Percentiles rank a stretch among this genome's conserved stretches.
These are phyloP conservation scores for Cladosporium sp. DNA, from an alignment of 2,329 filamentous ascomycete species.

Conservation along the genomic window DNA sequence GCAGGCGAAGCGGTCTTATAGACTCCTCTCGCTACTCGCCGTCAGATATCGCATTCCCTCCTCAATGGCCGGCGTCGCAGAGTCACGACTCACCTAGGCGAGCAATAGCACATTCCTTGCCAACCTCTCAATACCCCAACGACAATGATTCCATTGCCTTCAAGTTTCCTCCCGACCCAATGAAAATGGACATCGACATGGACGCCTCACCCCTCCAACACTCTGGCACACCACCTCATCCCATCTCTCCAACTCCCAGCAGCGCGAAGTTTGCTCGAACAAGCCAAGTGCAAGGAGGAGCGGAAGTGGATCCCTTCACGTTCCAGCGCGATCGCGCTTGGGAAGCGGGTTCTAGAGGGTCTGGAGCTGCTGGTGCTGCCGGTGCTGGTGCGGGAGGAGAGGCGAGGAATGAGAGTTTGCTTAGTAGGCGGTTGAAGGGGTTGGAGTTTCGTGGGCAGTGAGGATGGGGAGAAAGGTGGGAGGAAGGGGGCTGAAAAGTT, in stretches of 20 bases:
- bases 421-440: constrained; percentile 64
- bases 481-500: too few relatives aligned
- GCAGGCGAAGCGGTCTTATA: constrained; percentile 16
- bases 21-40: constrained; percentile 1
- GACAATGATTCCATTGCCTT: not conserved
- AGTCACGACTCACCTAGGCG: not conserved
- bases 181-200: not conserved
- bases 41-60: not conserved
- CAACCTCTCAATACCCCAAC: not conserved
- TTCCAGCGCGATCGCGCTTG: constrained; percentile 43
- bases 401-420: constrained; percentile 55
- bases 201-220: not conserved
- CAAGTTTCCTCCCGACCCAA: not conserved
- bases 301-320: constrained; percentile 20
- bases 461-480: too few relatives aligned
- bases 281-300: not conserved
- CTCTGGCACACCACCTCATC: not conserved
- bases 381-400: not conserved
- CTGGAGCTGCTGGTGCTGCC: constrained; percentile 45
- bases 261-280: not conserved
- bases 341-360: constrained; percentile 40
- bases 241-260: not conserved
- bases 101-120: not conserved
- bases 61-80: not conserved
- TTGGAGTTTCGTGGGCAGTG: constrained; percentile 38